Percentiles rank a stretch among this genome's conserved stretches.
These are phyloP conservation scores for Psilocybe cyanescens DNA, from an alignment of 768 basidiomycete species.

Conservation along the genomic window DNA sequence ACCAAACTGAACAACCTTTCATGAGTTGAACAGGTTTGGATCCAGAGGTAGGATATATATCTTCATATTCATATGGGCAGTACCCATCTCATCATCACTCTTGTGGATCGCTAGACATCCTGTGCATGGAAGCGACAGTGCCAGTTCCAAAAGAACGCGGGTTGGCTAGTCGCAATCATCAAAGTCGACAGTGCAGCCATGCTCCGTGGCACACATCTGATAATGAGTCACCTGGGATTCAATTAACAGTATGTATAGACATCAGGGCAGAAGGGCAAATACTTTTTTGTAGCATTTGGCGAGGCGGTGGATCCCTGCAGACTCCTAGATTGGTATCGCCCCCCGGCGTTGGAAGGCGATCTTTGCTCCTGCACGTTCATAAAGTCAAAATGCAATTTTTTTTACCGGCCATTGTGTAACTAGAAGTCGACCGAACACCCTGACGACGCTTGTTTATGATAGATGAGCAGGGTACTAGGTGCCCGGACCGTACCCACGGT, in stretches of 20 bases:
- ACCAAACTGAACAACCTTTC: constrained; percentile 5
- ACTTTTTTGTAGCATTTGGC: constrained; percentile 7
- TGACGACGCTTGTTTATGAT: background rate
- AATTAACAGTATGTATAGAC: constrained; percentile 1
- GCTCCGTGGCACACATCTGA: constrained; percentile 6
- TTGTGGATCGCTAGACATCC: background rate
- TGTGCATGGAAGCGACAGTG: background rate
- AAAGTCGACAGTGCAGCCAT: constrained; percentile 1
- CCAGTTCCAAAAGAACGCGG: background rate
- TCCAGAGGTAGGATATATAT: background rate
- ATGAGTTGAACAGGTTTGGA: constrained; percentile 1
- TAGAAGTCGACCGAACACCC: constrained; percentile 3
- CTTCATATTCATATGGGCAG: background rate
- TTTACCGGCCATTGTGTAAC: constrained; percentile 6
- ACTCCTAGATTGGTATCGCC: background rate
- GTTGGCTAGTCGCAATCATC: background rate
- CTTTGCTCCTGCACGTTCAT: constrained; percentile 7
- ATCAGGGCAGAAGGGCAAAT: constrained; percentile 12
- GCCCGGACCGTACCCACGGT: constrained; percentile 24
- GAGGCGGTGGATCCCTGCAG: constrained; percentile 3
- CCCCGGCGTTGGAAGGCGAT: background rate
- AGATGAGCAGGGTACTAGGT: constrained; percentile 1
- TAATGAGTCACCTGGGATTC: constrained; percentile 14
- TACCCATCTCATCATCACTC: constrained; percentile 1
- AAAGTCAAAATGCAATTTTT: constrained; percentile 19